A percentile compares a stretch with the other conserved stretches of the same genome.
Conservation (phyloP, 2,329 filamentous ascomycete species). For the Colletotrichum sidae region DNA sequence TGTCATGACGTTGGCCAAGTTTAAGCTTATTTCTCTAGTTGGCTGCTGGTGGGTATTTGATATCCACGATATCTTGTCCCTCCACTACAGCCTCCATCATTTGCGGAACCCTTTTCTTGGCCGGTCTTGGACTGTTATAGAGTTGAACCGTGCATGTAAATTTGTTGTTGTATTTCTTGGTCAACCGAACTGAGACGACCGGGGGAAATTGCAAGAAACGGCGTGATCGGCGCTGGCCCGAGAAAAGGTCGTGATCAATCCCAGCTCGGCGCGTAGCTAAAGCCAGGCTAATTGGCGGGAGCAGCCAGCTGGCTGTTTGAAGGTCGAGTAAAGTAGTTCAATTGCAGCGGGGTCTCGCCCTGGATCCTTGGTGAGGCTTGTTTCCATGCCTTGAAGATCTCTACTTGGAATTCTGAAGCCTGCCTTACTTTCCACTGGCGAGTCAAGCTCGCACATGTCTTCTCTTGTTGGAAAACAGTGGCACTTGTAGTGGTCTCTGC, state of each 20-base stretch:
- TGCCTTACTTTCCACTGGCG: too few species aligned
- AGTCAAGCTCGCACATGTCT: too few species aligned
- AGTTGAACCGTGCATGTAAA: background rate
- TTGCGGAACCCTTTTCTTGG: constrained; percentile 27
- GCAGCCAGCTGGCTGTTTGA: too few species aligned
- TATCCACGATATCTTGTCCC: constrained; percentile 24
- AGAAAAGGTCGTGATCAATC: background rate
- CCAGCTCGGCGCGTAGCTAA: too few species aligned
- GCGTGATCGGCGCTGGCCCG: constrained; percentile 11
- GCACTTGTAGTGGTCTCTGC: too few species aligned
- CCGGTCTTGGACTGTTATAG: constrained; percentile 10
- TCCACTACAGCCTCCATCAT: constrained; percentile 27
- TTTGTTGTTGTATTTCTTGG: background rate
- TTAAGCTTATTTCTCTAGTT: constrained; percentile 36
- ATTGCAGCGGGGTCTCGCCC: too few species aligned
- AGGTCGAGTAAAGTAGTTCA: too few species aligned
- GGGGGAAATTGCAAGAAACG: background rate
- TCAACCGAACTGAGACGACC: background rate
- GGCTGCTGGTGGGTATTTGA: constrained; percentile 13
- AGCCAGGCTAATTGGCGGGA: too few species aligned
- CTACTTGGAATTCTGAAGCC: too few species aligned
- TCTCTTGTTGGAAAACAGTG: too few species aligned
- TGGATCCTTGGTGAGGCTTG: too few species aligned
- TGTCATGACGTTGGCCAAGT: constrained; percentile 37
- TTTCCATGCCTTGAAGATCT: too few species aligned